Conservation (phyloP, 169 alveolate genomes). For the Plasmodium cynomolgi region DNA sequence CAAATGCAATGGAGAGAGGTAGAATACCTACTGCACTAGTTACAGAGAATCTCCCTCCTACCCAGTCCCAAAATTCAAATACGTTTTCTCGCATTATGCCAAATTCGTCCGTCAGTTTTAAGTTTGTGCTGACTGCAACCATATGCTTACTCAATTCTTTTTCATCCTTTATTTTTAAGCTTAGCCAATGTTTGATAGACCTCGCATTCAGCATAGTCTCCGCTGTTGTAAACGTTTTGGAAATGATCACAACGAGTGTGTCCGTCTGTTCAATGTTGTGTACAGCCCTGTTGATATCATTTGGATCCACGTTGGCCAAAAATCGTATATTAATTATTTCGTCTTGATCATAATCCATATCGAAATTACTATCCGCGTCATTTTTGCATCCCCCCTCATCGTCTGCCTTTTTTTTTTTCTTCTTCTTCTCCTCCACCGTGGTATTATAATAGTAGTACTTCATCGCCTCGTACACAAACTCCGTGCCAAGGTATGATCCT, state of each 20-base stretch:
- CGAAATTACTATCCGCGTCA: background rate
- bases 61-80: constrained; percentile 99
- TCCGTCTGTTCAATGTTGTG: constrained; percentile 90
- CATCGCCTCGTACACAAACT: constrained; percentile 93
- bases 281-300: constrained; percentile 93
- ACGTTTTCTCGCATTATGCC: constrained; percentile 95
- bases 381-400: background rate
- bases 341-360: constrained; percentile 20
- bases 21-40: constrained; percentile 98
- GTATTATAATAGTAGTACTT: constrained; percentile 83
- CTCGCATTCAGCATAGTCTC: constrained; percentile 98
- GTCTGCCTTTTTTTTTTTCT: background rate
- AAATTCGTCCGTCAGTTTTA: constrained; percentile 92
- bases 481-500: constrained; percentile 98
- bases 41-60: constrained; percentile 98
- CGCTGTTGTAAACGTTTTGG: constrained; percentile 99
- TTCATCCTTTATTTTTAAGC: constrained; percentile 82
- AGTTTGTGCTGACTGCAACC: constrained; percentile 95
- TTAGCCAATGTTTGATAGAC: constrained; percentile 92
- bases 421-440: background rate
- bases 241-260: constrained; percentile 90
- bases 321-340: constrained; percentile 86
- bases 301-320: constrained; percentile 99
- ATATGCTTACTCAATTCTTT: constrained; percentile 87
- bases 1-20: constrained; percentile 95